Evolutionary conservation across 371 early-diverging fungal genomes (phyloP), one percentile per base, ranked within the genome.

Genomic region (Cladochytrium tenue): DNA sequence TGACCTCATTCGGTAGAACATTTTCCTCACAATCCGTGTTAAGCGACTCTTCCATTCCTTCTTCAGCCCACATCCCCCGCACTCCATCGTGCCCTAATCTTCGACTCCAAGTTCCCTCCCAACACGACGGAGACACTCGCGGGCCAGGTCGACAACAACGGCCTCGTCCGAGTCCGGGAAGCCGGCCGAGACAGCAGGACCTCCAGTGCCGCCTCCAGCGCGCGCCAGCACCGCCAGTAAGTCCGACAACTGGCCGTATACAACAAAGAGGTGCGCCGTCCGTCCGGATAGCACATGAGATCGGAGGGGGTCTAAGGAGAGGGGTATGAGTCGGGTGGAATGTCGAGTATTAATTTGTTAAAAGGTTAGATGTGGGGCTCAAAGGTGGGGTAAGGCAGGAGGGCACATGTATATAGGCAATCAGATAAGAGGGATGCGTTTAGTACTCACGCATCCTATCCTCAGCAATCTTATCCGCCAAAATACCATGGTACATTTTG

Each of bases 221-320:
- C 73, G 68, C 2, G 81, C 69, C 13, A 77, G 43, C 31, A 69
- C 73, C 1, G 69, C 53, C 1, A 82, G 53, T 7, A 77, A 32
- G 55, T 88, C 86, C 66, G 85, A 87, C 50, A 92, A 69, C 1
- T 83, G 67, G 31, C 88, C 87, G 73, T 90, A 92, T 51, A 93
- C 74, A 62, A 84, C 82, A 71, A 91, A 92, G 32, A 92, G 61
- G 63, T 91, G 92, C 5, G 90, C 90, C 27, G 81, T 76, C 7
- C 81, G 69, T 13, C 91, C 88, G 33, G 85, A 77, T 27, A 91
- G 76, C 26, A 90, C 66, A 28, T 73, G 74, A 17, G 70, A 53
- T 30, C 76, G 64, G 2, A 80, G 28, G 0, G 74, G 70, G 63
- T 75, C 80, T 76, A 52, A 10, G 20, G 20, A n/a, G 3, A 7